Conservation (phyloP, 768 basidiomycete genomes). For the Termitomyces sp. region DNA sequence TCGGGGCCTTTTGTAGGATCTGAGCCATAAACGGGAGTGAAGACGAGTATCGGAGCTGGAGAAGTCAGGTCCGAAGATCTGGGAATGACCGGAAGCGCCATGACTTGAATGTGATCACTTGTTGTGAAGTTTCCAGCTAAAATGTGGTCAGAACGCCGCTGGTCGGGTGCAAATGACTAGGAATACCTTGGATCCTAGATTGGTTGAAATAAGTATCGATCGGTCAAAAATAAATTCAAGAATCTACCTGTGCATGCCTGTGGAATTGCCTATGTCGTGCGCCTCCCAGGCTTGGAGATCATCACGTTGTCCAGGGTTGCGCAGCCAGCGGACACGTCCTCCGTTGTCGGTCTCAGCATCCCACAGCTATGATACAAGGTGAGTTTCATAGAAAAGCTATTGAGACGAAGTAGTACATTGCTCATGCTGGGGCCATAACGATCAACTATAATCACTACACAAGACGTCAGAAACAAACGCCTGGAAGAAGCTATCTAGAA, state of each 20-base stretch:
- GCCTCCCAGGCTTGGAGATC: not conserved
- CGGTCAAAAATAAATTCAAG: not conserved
- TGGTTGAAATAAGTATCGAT: too few relatives aligned
- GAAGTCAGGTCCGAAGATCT: not conserved
- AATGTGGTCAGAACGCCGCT: not conserved
- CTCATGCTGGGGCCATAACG: not conserved
- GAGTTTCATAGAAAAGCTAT: not conserved
- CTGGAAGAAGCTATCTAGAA: not conserved
- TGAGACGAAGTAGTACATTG: not conserved
- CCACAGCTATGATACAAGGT: not conserved
- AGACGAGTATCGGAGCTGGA: not conserved
- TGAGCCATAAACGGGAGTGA: not conserved
- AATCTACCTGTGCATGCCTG: not conserved
- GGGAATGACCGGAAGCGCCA: not conserved
- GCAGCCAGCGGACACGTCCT: not conserved
- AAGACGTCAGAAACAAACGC: not conserved
- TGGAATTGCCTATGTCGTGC: not conserved
- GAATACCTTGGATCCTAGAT: not conserved
- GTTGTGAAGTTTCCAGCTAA: not conserved
- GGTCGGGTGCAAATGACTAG: too few relatives aligned
- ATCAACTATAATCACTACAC: not conserved
- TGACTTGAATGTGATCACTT: not conserved
- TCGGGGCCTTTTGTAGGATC: not conserved
- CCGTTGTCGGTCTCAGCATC: not conserved
- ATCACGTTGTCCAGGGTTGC: not conserved